Percentiles rank a stretch among this genome's conserved stretches.
phyloP scores from a whole-genome alignment of 495 filamentous ascomycete genomes.

The Thermochaetoides thermophila region DNA sequence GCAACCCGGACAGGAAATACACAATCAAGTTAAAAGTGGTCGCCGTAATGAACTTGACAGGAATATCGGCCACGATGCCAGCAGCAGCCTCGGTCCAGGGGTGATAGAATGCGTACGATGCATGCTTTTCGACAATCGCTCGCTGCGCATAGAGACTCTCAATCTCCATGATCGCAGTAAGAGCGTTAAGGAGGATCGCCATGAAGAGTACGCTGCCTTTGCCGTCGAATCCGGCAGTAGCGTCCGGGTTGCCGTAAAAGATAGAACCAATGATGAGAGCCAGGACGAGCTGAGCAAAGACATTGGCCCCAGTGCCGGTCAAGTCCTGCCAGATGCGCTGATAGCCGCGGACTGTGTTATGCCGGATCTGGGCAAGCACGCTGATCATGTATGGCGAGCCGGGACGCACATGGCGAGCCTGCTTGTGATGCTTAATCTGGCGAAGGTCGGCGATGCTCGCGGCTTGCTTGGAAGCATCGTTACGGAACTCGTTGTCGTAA shows the following conservation, averaged over 20 bases:
- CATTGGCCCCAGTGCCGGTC: slow-evolving; percentile 13
- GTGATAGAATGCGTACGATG: slow-evolving; percentile 50
- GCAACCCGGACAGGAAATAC: slow-evolving; percentile 44
- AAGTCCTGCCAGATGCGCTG: slow-evolving; percentile 26
- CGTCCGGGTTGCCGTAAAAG: slow-evolving; percentile 31
- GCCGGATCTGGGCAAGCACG: slow-evolving; percentile 40
- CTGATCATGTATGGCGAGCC: slow-evolving; percentile 42
- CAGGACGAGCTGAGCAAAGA: slow-evolving; percentile 25
- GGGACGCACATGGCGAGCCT: slow-evolving; percentile 26
- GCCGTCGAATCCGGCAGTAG: slow-evolving; percentile 30
- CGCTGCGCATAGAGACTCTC: slow-evolving; percentile 44
- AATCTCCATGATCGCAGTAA: slow-evolving; percentile 44
- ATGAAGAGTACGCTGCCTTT: slow-evolving; percentile 44
- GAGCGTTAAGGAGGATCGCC: slow-evolving; percentile 38
- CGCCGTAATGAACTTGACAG: slow-evolving; percentile 36
- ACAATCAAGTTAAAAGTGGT: slow-evolving; percentile 39
- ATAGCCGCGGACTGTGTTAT: slow-evolving; percentile 38
- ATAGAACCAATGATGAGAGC: slow-evolving; percentile 31
- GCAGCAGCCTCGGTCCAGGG: slow-evolving; percentile 46
- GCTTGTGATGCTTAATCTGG: slow-evolving; percentile 15
- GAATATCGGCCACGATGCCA: slow-evolving; percentile 44
- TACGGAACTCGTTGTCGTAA: slow-evolving; percentile 41
- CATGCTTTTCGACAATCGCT: slow-evolving; percentile 52
- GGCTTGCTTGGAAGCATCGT: slow-evolving; percentile 21
- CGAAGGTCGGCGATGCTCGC: slow-evolving; percentile 10